A percentile compares a stretch with the other conserved stretches of the same genome.
Evolutionary conservation across 2,329 filamentous ascomycete species (phyloP).

Genomic region (Helotiales sp.): DNA sequence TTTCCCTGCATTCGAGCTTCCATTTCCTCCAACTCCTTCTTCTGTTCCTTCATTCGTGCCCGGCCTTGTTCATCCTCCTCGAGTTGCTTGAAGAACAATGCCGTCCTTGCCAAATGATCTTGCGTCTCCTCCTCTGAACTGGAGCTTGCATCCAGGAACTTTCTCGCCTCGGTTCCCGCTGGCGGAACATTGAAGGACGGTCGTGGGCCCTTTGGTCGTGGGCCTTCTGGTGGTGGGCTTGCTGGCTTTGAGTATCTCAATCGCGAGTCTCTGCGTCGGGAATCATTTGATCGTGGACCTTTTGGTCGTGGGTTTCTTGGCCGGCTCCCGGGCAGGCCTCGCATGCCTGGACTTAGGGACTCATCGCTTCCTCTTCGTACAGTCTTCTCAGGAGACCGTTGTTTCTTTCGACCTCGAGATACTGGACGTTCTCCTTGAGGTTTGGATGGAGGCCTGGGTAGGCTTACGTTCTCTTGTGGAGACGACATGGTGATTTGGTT

Average conservation of each 20-base stretch:
- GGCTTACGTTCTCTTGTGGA: not conserved
- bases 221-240: not conserved
- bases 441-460: not conserved
- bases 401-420: not conserved
- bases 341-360: not conserved
- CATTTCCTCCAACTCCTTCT: too few species aligned
- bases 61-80: too few species aligned
- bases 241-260: not conserved
- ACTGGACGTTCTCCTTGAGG: not conserved
- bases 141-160: not conserved
- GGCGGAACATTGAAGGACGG: not conserved
- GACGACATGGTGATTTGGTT: not conserved
- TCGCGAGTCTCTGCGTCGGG: too few species aligned
- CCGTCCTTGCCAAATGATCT: too few species aligned
- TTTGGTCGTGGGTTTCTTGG: not conserved
- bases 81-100: too few species aligned
- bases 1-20: too few species aligned
- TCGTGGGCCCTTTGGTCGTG: not conserved
- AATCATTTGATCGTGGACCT: too few species aligned
- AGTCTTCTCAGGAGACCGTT: not conserved
- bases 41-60: too few species aligned
- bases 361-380: not conserved
- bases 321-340: too few species aligned
- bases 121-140: not conserved
- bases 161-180: not conserved